These are phyloP conservation scores for Asterochloris erici DNA, from an alignment of 139 green algal genomes.

Conservation along the genomic window DNA sequence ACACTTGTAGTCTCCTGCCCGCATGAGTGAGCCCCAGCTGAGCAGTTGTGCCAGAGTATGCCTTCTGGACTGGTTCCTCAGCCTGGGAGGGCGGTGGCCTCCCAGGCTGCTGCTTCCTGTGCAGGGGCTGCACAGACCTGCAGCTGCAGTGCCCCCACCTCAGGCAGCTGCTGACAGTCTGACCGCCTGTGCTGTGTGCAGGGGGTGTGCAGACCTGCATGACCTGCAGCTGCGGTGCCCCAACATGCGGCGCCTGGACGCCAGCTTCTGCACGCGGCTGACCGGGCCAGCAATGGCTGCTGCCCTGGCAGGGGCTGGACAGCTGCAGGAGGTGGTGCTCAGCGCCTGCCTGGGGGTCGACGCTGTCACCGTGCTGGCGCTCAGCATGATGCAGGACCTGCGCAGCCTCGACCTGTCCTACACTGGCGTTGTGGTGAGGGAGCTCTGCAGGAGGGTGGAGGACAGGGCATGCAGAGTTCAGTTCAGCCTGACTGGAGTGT, in stretches of 20 bases:
- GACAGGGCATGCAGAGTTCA: too few species aligned
- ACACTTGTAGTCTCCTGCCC: too few species aligned
- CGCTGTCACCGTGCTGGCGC: constrained; percentile 20
- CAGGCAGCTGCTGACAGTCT: too few species aligned
- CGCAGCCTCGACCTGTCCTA: constrained; percentile 55
- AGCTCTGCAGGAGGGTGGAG: background rate
- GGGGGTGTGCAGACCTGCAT: constrained; percentile 17
- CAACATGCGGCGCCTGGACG: constrained; percentile 33
- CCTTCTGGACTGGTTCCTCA: too few species aligned
- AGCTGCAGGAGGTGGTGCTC: constrained; percentile 24
- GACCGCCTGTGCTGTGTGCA: background rate
- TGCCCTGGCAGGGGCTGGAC: background rate
- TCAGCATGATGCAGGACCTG: constrained; percentile 29
- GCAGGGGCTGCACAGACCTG: constrained; percentile 19
- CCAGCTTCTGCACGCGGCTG: constrained; percentile 53
- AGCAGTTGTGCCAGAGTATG: too few species aligned
- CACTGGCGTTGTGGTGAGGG: constrained; percentile 26
- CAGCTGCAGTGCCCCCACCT: too few species aligned
- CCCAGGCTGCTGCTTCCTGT: background rate
- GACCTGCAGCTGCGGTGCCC: constrained; percentile 29
- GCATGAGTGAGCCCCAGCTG: too few species aligned
- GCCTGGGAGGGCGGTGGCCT: too few species aligned
- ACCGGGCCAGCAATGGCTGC: constrained; percentile 21
- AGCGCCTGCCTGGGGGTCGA: constrained; percentile 28
- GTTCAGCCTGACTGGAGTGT: too few species aligned